Evolutionary conservation across 2,329 filamentous ascomycete genomes (phyloP), one percentile per base, ranked within the genome.

Genomic region (Huntiella decipiens): DNA sequence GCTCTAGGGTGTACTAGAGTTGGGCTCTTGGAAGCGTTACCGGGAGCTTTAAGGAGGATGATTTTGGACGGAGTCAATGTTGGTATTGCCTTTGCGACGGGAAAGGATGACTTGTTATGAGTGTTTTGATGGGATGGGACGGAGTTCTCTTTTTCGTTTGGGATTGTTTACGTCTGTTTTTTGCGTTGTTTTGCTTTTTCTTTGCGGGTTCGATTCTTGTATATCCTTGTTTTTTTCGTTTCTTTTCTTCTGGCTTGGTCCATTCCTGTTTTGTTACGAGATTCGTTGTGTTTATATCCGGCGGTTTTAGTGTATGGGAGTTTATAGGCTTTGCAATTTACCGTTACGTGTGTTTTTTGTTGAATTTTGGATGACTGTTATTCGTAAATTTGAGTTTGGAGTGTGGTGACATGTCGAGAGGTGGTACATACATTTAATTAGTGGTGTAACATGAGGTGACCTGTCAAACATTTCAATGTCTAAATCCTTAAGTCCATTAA

Each of bases 41-140:
- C 44, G 6, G 8, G n/a, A 34, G 48, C 44, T 11, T 11, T 46
- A 4, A n/a, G 38, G 12, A 38, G 34, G 16, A 15, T 50, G 50
- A 51, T 51, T 49, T 50, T 53, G 31, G 47, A 56, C 53, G 52
- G 51, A 36, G 16, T 19, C 5, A 36, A 12, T 12, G 34, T 35
- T 19, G 50, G 50, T 51, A 51, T 53, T 32, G 45, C 55, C 52
- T 51, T 51, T 38, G 22, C 22, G 22, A 28, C 22, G 22, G 34
- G 28, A 13, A 38, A 16, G 36, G 42, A 19, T n/a, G 42, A 28
- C 22, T 35, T 16, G 36, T 38, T 35, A 51, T 52, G 51, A 52
- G 16, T 45, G 38, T 34, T 32, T 39, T 22, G 33, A 4, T 44
- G n/a, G 19, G 8, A 4, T 4, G 42, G 17, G 12, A 7, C 12